Evolutionary conservation across 169 alveolate genomes (phyloP), one percentile per base, ranked within the genome.

Genomic region (Eimeria necatrix): DNA sequence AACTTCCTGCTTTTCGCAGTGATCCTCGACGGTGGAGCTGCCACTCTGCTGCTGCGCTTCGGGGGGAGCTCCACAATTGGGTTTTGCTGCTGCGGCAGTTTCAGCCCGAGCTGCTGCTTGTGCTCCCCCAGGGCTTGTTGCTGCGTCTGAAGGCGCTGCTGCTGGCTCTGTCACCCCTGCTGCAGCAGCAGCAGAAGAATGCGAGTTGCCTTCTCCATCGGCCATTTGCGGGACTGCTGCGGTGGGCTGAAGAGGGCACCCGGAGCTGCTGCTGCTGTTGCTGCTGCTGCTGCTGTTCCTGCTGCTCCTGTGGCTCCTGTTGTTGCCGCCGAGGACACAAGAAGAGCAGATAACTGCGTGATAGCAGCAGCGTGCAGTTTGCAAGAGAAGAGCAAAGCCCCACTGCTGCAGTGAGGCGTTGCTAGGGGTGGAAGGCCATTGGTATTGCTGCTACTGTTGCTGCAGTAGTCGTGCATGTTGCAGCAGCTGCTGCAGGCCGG

Each of bases 221-320:
- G 74, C 22, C 74, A 61, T 61, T 26, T 9, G 74, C 74, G 22
- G 22, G 74, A 6, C 26, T 61, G 74, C 0, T 61, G 74, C 22
- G 74, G 74, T 5, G 74, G 41, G 14, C 7, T 61, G 74, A 61
- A 61, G 22, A 61, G 41, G 22, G 74, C 74, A 20, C 41, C 74
- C 22, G 74, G 2, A 20, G 74, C 74, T 5, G 74, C 74, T 14
- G 24, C 73, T 61, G 73, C 73, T 7, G 73, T 26, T 7, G 73
- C 73, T 61, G 73, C 24, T 61, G 73, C 74, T 61, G 74, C 74
- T 61, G 74, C 74, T 14, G 32, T 16, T 61, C 24, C 74, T 18
- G 74, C 74, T 61, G 74, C 74, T 61, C 9, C 74, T 4, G 74
- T 26, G 7, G 32, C 74, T 26, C 22, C 24, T 61, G 74, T 26